Evolutionary conservation across 2,329 filamentous ascomycete species (phyloP).

Genomic region (Apiospora koreana): DNA sequence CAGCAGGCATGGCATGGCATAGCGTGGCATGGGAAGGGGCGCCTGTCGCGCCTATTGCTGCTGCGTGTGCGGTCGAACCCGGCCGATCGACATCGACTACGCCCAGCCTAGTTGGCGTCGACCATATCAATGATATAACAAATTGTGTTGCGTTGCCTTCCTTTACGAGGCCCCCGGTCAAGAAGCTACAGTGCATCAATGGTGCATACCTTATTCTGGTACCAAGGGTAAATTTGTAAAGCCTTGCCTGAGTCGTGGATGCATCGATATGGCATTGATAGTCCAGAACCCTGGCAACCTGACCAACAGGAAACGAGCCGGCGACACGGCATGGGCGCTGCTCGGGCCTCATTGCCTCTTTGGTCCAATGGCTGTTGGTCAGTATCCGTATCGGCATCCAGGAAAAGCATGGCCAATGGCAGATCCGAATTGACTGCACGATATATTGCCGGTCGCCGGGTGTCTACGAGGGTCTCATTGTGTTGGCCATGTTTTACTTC

Average conservation of each 20-base stretch:
- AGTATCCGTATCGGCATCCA: slow-evolving; percentile 30
- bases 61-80: slow-evolving; percentile 9
- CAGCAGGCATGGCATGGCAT: no score
- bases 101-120: background rate
- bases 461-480: slow-evolving; percentile 1
- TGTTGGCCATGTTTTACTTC: slow-evolving; percentile 5
- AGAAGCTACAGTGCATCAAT: slow-evolving; percentile 16
- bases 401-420: slow-evolving; percentile 39
- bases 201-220: background rate
- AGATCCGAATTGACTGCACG: slow-evolving; percentile 21
- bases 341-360: slow-evolving; percentile 42
- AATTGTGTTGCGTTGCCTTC: background rate
- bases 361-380: slow-evolving; percentile 40
- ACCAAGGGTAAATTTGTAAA: slow-evolving; percentile 20
- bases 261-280: slow-evolving; percentile 27
- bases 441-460: slow-evolving; percentile 31
- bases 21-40: background rate
- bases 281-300: slow-evolving; percentile 34
- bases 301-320: slow-evolving; percentile 48
- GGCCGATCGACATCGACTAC: slow-evolving; percentile 3
- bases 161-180: background rate
- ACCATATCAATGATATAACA: slow-evolving; percentile 1
- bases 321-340: slow-evolving; percentile 37
- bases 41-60: slow-evolving; percentile 6
- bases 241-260: slow-evolving; percentile 27